Base-by-base conservation (phyloP, 768 basidiomycete species). In the Stropharia rugosoannulata region DNA sequence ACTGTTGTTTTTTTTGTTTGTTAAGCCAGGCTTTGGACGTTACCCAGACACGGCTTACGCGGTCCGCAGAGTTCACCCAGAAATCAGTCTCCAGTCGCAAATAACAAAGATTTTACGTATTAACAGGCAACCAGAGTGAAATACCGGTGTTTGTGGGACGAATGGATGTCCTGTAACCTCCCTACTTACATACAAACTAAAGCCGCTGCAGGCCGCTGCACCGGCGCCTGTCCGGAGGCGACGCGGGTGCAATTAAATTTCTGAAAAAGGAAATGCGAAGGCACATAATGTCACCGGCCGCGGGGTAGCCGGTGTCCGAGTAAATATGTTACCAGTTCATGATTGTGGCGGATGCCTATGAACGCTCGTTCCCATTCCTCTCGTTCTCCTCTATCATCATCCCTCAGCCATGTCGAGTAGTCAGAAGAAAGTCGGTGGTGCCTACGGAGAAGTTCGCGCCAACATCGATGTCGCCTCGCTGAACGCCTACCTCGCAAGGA, bases 391-490 rank as follows among this genome's bases (percentile, higher is more conserved):
- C 37, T 44, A 51, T 45, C 48, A 42, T 49, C 49, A 16, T 51
- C 12, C 18, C 43, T 51, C 45, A 51, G 61, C 25, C 42, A 67
- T 70, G 67, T 49, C 68, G 27, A 42, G 54, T 54, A 57, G 60
- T 68, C 55, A 19, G 49, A 72, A 42, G 72, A 82, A 80, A 61
- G 80, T 85, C 51, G 91, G 90, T 13, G 89, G 88, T 13, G 89
- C 89, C 65, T 85, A 86, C 62, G 91, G 91, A 25, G 76, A 84
- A 49, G 70, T 94, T 10, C 81, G 91, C 44, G 86, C 91, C 9
- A 76, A 68, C 47, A 86, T 95, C 61, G 82, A 93, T 63, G 65
- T 86, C 29, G 74, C 71, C 36, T 81, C 73, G 51, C 78, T 95
- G 52, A 87, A 88, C 60, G 65, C 66, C 19, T 94, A 90, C 69